Base-by-base conservation (phyloP, 768 basidiomycete species). In the Psilocybe azurescens region DNA sequence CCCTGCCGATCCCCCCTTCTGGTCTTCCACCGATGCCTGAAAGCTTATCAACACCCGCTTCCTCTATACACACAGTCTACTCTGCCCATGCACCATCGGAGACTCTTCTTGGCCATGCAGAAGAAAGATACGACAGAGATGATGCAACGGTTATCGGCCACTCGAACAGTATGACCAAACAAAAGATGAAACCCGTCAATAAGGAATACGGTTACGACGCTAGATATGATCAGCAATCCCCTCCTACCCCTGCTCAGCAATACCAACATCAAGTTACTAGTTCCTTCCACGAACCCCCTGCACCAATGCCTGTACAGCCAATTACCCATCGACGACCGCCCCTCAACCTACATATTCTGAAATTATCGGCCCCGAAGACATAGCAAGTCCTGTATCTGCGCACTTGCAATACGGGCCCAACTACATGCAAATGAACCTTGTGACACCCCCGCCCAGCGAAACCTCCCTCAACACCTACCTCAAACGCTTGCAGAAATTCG, bases 341-440 rank as follows among this genome's bases (percentile, higher is more conserved):
- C 32, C 41, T 24, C 59, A 41, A 28, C 28, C 57, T 30, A 24
- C 13, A 18, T 46, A 56, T 10, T 46, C 56, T 8, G 56, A 51
- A 28, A 62, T 62, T 14, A 28, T 48, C 14, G 47, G 59, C 50
- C 52, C 59, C 41, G 68, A 66, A 39, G 68, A 73, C 28, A 66
- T 66, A 10, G 63, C 53, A 9, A 78, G 75, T n/a, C 81, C 81
- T 0, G 62, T 79, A 32, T 72, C 77, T 41, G 77, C 77, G 5
- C 77, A 81, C 44, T 81, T 79, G 3, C 74, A 73, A 16, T 79
- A 74, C 11, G 79, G 76, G 3, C 72, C 81, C 0, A 82, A 83
- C 61, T 84, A 83, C 64, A 80, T 76, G 29, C 82, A 82, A 63
- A 83, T 85, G 82, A 74, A 77, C 5, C 74, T 78, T 1, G 76